A percentile compares a stretch with the other conserved stretches of the same genome.
These are phyloP conservation scores for Sporisorium graminicola DNA, from an alignment of 1,284 basidiomycete genomes.

Conservation along the genomic window DNA sequence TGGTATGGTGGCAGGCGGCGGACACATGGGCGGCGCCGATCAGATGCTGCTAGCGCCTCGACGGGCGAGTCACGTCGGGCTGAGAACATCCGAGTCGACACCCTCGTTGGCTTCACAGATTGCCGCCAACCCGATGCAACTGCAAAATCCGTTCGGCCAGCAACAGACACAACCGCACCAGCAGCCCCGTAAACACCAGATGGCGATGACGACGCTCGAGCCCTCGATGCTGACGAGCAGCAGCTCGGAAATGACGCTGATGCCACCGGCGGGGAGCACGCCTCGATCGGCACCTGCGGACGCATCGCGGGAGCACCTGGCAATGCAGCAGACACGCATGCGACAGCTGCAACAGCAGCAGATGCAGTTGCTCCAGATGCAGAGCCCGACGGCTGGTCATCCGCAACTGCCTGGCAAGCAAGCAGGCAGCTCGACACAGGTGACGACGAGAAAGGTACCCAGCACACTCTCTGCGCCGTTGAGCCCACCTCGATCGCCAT, in stretches of 20 bases:
- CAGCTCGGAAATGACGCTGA: conserved; percentile 4
- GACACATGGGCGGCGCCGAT: conserved; percentile 10
- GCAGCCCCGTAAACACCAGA: conserved; percentile 16
- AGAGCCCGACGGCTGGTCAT: conserved; percentile 12
- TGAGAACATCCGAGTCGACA: conserved; percentile 31
- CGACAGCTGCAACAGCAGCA: conserved; percentile 46
- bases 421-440: conserved; percentile 2
- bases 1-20: conserved; percentile 16
- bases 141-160: conserved; percentile 36
- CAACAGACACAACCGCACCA: conserved; percentile 15
- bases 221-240: conserved; percentile 28
- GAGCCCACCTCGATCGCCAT: conserved; percentile 43
- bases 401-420: conserved; percentile 7
- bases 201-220: conserved; percentile 28
- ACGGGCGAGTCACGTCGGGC: conserved; percentile 16
- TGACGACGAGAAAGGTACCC: conserved; percentile 32
- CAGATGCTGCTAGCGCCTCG: conserved; percentile 31
- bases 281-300: conserved; percentile 37
- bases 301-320: conserved; percentile 28
- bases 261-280: conserved; percentile 32
- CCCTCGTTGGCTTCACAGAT: conserved; percentile 46
- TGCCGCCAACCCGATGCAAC: conserved; percentile 51
- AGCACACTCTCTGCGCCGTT: conserved; percentile 30
- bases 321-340: conserved; percentile 33
- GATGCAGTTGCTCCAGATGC: conserved; percentile 32